phyloP scores from a whole-genome alignment of 306 rosid species.

The Astragalus membranaceus region DNA sequence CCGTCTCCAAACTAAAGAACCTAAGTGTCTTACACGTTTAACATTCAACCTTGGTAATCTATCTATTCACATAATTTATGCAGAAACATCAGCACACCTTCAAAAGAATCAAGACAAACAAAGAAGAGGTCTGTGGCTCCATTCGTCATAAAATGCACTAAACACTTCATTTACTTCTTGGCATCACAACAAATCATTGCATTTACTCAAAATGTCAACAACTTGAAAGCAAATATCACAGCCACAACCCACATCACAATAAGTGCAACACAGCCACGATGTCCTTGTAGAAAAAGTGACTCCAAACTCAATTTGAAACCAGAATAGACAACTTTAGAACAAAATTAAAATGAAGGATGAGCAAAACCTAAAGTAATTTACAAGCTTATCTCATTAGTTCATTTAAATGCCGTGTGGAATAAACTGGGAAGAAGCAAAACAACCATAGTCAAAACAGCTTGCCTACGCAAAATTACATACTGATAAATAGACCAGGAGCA shows the following conservation, averaged over 20 bases:
- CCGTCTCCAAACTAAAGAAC: background rate
- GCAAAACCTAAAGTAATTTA: background rate
- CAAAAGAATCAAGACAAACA: background rate
- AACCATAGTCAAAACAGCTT: background rate
- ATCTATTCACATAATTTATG: background rate
- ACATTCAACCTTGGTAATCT: slow-evolving; percentile 7
- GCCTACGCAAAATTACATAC: background rate
- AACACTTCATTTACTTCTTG: background rate
- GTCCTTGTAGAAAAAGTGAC: background rate
- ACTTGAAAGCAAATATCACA: background rate
- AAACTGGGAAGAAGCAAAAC: background rate
- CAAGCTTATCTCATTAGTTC: background rate
- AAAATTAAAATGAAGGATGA: background rate
- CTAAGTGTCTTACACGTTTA: background rate
- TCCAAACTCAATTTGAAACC: background rate
- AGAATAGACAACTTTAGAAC: background rate
- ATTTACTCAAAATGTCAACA: background rate
- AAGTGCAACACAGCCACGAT: background rate
- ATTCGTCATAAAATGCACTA: background rate
- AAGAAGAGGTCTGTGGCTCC: background rate
- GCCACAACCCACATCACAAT: background rate
- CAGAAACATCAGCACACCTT: background rate
- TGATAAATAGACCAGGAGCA: slow-evolving; percentile 1
- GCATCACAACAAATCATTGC: background rate
- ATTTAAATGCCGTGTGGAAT: background rate